Base-by-base conservation (phyloP, 2,329 filamentous ascomycete species). In the Pseudocercospora crystallina region DNA sequence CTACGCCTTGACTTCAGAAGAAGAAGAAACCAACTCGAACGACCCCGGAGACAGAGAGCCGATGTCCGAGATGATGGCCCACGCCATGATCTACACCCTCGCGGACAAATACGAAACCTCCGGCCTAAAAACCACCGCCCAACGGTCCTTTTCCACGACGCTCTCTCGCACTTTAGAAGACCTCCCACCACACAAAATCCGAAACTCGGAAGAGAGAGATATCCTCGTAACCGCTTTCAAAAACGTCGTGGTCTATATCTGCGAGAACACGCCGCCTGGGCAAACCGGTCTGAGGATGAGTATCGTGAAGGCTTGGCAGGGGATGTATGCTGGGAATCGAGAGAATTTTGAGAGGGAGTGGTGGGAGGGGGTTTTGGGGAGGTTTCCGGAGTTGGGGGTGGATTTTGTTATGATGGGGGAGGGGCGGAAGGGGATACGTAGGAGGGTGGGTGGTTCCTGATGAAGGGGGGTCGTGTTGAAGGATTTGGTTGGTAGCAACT, bases 21-120 rank as follows among this genome's bases (percentile, higher is more conserved):
- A 44, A 20, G 32, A 8, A 8, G 10, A 14, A 15, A n/a, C n/a
- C n/a, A n/a, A n/a, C n/a, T n/a, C n/a, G n/a, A 17, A 44, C 5
- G 17, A 12, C 14, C 2, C 8, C n/a, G 40, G 30, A 14, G 5
- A 14, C 8, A 34, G 4, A 2, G 12, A 43, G 11, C 29, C 14
- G n/a, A 26, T 3, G n/a, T 12, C 17, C 8, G 30, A 43, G 11
- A 20, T 43, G 26, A 14, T 8, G n/a, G 17, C 44, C 10, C 47
- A 49, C 20, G 47, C 47, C 2, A 12, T 32, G 2, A 33, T 49
- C 14, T 49, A 35, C 14, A 20, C 31, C 17, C 5, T 35, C n/a
- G 42, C 42, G 14, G 42, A 44, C 12, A 34, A 36, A 20, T 42
- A 42, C 26, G 40, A 42, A 8, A 42, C 31, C 10, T 20, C 40